phyloP scores from a whole-genome alignment of 148 eudicot species.

The Camellia granthamiana region DNA sequence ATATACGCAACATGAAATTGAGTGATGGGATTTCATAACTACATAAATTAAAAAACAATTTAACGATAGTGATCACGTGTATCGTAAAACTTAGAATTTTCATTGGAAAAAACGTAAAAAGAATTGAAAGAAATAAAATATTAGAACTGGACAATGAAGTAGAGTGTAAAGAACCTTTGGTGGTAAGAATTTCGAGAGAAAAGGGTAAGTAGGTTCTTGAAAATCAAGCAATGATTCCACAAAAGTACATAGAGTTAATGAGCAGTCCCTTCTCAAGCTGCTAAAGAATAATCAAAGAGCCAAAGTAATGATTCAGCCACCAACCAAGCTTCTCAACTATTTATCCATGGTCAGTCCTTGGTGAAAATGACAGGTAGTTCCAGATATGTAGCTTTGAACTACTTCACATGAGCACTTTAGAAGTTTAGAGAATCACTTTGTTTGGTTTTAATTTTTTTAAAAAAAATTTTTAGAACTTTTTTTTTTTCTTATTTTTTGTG shows the following conservation, averaged over 20 bases:
- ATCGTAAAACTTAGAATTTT: no score
- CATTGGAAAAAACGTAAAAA: no score
- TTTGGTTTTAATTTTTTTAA: no score
- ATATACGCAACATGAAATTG: no score
- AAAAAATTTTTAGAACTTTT: no score
- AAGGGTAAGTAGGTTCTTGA: neutral
- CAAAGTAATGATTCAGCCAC: neutral
- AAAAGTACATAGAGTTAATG: neutral
- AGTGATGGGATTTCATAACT: no score
- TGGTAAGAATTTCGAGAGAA: neutral
- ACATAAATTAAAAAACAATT: no score
- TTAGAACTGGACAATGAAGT: neutral
- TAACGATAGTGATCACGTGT: no score
- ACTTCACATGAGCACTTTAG: neutral
- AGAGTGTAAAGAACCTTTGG: neutral
- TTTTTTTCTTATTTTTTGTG: no score
- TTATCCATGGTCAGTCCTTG: neutral
- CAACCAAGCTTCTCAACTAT: conserved; percentile 6
- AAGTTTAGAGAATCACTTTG: no score
- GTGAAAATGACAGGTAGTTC: neutral
- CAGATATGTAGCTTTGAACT: neutral
- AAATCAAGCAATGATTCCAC: neutral
- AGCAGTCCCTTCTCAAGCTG: neutral
- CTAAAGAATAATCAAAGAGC: neutral
- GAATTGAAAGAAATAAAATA: neutral